Evolutionary conservation across 2,329 filamentous ascomycete species (phyloP).

Genomic region (Fusarium staphyleae): DNA sequence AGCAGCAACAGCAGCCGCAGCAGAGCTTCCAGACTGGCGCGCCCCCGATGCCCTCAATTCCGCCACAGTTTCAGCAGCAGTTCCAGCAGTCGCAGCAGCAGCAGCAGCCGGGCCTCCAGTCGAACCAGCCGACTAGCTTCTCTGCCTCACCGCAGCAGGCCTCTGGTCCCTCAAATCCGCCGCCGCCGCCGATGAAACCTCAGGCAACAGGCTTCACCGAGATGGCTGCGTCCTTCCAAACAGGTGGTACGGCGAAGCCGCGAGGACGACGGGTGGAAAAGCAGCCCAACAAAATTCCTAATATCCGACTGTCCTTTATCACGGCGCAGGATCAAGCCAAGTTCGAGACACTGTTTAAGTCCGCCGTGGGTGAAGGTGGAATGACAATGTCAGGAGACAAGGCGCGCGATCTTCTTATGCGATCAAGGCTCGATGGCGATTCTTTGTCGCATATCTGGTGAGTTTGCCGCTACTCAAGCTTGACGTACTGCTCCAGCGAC

Average conservation of each 20-base stretch:
- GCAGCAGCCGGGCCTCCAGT: constrained; percentile 51
- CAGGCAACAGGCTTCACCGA: constrained; percentile 71
- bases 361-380: constrained; percentile 83
- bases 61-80: constrained; percentile 67
- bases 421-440: constrained; percentile 87
- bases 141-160: constrained; percentile 58
- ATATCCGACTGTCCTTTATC: constrained; percentile 93
- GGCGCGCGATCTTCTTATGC: constrained; percentile 84
- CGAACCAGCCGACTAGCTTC: constrained; percentile 56
- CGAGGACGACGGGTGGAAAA: constrained; percentile 58
- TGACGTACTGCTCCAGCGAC: neutral
- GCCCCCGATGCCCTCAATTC: constrained; percentile 66
- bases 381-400: constrained; percentile 92
- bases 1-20: constrained; percentile 60
- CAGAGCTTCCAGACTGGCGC: constrained; percentile 67
- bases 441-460: constrained; percentile 93
- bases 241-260: constrained; percentile 54
- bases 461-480: constrained; percentile 28
- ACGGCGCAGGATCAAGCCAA: constrained; percentile 94
- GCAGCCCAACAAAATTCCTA: constrained; percentile 79
- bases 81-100: constrained; percentile 60
- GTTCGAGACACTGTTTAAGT: constrained; percentile 98
- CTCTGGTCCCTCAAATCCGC: constrained; percentile 56
- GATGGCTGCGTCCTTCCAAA: constrained; percentile 72
- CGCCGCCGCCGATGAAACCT: constrained; percentile 68